phyloP scores from a whole-genome alignment of 768 basidiomycete species.

The Mrakia hoshinonis region DNA sequence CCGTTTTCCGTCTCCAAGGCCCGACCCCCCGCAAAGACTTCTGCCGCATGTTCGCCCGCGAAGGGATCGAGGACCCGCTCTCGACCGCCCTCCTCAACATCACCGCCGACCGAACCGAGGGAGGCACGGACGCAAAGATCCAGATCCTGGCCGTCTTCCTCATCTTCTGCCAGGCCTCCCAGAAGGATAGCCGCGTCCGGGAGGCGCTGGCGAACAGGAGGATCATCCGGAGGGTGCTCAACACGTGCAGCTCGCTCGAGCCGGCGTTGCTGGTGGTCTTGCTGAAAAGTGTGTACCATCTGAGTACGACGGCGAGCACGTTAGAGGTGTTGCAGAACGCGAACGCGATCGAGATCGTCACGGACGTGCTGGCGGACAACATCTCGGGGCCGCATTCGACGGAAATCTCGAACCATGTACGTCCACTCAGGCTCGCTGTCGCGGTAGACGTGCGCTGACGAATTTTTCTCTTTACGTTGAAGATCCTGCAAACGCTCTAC shows the following conservation, averaged over 20 bases:
- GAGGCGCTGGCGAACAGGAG: constrained; percentile 85
- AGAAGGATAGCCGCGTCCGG: constrained; percentile 84
- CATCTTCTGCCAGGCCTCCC: constrained; percentile 93
- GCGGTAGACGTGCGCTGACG: neutral
- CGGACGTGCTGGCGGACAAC: constrained; percentile 72
- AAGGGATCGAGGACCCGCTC: constrained; percentile 86
- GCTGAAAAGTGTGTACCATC: constrained; percentile 90
- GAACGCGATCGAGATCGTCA: constrained; percentile 85
- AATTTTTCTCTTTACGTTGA: neutral
- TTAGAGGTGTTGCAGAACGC: constrained; percentile 93
- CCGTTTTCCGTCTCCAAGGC: constrained; percentile 82
- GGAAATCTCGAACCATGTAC: constrained; percentile 92
- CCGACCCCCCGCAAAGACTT: constrained; percentile 98
- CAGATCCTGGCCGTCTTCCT: constrained; percentile 82
- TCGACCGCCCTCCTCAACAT: constrained; percentile 83
- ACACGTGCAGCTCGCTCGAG: constrained; percentile 77
- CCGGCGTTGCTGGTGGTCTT: constrained; percentile 79
- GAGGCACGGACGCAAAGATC: constrained; percentile 60
- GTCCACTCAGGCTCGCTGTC: neutral
- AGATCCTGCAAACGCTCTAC: constrained; percentile 81
- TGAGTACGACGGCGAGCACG: constrained; percentile 83
- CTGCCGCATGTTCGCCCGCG: constrained; percentile 93
- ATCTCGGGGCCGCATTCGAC: constrained; percentile 68
- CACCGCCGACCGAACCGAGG: constrained; percentile 53
- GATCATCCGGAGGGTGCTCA: constrained; percentile 72